Evolutionary conservation across 176 grass and related monocot genomes (phyloP), one percentile per base, ranked within the genome.

Genomic region (barley (Hordeum vulgare)): DNA sequence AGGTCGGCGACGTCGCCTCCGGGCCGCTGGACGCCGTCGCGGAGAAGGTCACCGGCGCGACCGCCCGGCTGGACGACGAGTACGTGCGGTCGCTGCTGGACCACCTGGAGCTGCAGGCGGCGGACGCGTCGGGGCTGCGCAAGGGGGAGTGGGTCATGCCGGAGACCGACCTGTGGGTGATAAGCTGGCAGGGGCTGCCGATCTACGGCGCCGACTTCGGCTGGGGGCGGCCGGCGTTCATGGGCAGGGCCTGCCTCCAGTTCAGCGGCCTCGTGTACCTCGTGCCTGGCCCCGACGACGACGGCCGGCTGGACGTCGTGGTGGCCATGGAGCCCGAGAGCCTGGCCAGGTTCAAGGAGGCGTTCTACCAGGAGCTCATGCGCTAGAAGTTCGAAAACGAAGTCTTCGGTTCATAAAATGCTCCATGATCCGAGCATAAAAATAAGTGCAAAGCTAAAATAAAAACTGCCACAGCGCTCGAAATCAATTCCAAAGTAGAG

Each of bases 151-250:
- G 90, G 85, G 75, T 74, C 4, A 87, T 95, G 79, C 86, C 88
- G 15, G 24, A 64, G 49, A 83, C 88, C 18, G 83, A 89, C 66
- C 40, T 92, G 76, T 79, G 82, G 77, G 83, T 89, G 5, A 80
- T 90, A 5, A 96, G 93, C 90, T 96, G 90, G 93, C 85, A 79
- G 49, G 76, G 86, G 44, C 61, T 90, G 66, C 76, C 75, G 23
- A 75, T 90, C 61, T 89, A 90, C 83, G 90, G 80, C 74, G 90
- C 90, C 0, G 86, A 96, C 73, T 96, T 96, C 35, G 90, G 90
- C 1, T 93, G 88, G 75, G 93, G 86, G 1, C 72, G 83, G n/a
- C 93, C 93, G 24, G 76, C 28, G 26, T 86, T 90, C 79, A 78
- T 96, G 83, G 80, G 56, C 3, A 34, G 74, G 1, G 87, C 93